A percentile compares a stretch with the other conserved stretches of the same genome.
Conservation (phyloP, 768 basidiomycete species). For the Russula brevipes region DNA sequence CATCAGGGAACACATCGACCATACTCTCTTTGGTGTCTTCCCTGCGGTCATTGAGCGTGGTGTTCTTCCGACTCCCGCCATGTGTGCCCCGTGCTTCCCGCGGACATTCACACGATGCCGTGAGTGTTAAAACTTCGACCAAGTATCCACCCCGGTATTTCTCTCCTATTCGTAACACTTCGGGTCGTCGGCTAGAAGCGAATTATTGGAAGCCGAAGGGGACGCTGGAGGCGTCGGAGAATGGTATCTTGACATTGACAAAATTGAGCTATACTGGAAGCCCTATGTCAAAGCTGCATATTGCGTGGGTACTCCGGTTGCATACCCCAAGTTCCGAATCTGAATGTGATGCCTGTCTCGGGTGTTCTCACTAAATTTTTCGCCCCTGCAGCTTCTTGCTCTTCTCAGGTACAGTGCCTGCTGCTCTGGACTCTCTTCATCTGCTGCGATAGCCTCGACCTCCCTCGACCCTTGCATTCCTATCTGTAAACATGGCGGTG, state of each 20-base stretch:
- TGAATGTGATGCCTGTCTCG: slow-evolving; percentile 32
- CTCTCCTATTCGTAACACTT: slow-evolving; percentile 41
- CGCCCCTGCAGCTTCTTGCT: slow-evolving; percentile 34
- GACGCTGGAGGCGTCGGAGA: slow-evolving; percentile 42
- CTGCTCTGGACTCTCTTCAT: slow-evolving; percentile 81
- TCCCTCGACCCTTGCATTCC: slow-evolving; percentile 74
- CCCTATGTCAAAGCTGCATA: slow-evolving; percentile 86
- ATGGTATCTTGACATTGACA: slow-evolving; percentile 77
- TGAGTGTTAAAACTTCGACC: slow-evolving; percentile 59
- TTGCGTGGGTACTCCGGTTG: slow-evolving; percentile 46
- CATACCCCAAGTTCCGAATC: neutral
- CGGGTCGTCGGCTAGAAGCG: slow-evolving; percentile 26
- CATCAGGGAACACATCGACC: slow-evolving; percentile 80
- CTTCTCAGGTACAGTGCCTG: slow-evolving; percentile 77
- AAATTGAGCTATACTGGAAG: slow-evolving; percentile 69
- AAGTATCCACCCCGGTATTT: slow-evolving; percentile 60
- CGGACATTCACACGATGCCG: slow-evolving; percentile 44
- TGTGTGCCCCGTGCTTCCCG: slow-evolving; percentile 43
- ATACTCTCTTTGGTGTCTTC: slow-evolving; percentile 76
- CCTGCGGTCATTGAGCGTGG: slow-evolving; percentile 84
- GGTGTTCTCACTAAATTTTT: slow-evolving; percentile 67
- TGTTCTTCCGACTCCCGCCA: slow-evolving; percentile 73
- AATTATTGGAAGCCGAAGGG: slow-evolving; percentile 34
- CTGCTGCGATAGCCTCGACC: slow-evolving; percentile 80
- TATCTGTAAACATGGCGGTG: slow-evolving; percentile 78